A percentile compares a stretch with the other conserved stretches of the same genome.
Conservation (phyloP, 140 eudicot genomes). For the Oenanthe javanica region DNA sequence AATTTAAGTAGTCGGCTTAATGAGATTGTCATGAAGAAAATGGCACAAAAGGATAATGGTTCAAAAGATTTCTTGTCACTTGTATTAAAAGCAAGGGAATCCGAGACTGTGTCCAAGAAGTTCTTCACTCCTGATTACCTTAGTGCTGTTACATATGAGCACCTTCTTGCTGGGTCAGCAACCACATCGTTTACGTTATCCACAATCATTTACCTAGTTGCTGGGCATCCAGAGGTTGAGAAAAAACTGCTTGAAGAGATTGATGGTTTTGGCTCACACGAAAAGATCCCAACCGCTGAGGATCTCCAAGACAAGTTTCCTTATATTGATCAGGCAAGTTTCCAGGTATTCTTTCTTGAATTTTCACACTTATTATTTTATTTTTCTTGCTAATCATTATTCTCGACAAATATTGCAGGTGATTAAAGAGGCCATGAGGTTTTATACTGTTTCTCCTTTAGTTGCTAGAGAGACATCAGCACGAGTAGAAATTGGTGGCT, state of each 20-base stretch:
- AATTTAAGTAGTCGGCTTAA: constrained; percentile 50
- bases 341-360: not conserved
- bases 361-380: too few relatives aligned
- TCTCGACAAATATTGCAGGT: constrained; percentile 41
- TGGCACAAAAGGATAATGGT: constrained; percentile 29
- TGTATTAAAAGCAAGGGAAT: constrained; percentile 59
- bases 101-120: constrained; percentile 36
- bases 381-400: not conserved
- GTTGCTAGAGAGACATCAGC: constrained; percentile 91
- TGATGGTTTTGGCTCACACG: constrained; percentile 63
- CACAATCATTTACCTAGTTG: constrained; percentile 50
- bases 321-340: constrained; percentile 69
- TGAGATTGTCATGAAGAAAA: constrained; percentile 50
- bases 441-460: constrained; percentile 72
- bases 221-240: constrained; percentile 80
- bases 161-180: constrained; percentile 87
- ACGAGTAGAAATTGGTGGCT: constrained; percentile 79
- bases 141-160: constrained; percentile 82
- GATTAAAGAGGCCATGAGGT: constrained; percentile 86
- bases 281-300: constrained; percentile 58
- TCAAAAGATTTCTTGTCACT: constrained; percentile 76
- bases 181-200: constrained; percentile 85
- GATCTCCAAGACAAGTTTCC: constrained; percentile 81
- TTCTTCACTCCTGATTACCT: constrained; percentile 67
- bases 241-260: constrained; percentile 69